Evolutionary conservation across 2,329 filamentous ascomycete genomes (phyloP).

Genomic region (Colletotrichum sp.): DNA sequence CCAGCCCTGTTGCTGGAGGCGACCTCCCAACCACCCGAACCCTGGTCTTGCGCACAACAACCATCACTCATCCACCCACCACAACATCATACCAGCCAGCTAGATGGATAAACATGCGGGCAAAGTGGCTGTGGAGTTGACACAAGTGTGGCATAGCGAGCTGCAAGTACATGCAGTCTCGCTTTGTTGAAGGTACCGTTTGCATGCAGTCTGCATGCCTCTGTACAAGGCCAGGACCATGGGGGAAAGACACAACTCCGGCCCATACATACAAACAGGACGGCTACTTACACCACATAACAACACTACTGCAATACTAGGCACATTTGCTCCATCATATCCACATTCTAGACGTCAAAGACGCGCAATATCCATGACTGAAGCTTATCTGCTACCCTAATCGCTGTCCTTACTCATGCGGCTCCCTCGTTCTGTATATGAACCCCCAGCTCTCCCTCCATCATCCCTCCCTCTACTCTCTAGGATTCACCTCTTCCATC

Average conservation of each 20-base stretch:
- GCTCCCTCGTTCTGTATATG: slow-evolving; percentile 13
- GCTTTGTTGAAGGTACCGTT: slow-evolving; percentile 13
- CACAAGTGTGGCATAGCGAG: background rate
- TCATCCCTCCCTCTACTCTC: background rate
- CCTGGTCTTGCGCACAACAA: background rate
- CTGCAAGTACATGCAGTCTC: background rate
- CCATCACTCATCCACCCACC: slow-evolving; percentile 14
- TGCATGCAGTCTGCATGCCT: slow-evolving; percentile 3
- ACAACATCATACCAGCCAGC: background rate
- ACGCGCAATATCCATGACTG: slow-evolving; percentile 10
- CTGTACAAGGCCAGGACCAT: background rate
- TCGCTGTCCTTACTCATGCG: background rate
- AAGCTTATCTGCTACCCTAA: slow-evolving; percentile 14
- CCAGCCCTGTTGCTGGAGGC: slow-evolving; percentile 5
- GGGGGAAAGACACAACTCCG: background rate
- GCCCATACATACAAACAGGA: background rate
- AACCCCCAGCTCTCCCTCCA: slow-evolving; percentile 2
- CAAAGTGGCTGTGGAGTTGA: background rate
- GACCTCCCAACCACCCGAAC: slow-evolving; percentile 6
- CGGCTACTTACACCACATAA: background rate
- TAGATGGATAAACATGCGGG: background rate
- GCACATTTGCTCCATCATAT: slow-evolving; percentile 3
- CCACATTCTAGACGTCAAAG: slow-evolving; percentile 12
- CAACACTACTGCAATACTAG: slow-evolving; percentile 5
- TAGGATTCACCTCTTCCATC: background rate